Evolutionary conservation across 164 flowering plant genomes (phyloP), one percentile per base, ranked within the genome.

Genomic region (Berberis vulgaris): DNA sequence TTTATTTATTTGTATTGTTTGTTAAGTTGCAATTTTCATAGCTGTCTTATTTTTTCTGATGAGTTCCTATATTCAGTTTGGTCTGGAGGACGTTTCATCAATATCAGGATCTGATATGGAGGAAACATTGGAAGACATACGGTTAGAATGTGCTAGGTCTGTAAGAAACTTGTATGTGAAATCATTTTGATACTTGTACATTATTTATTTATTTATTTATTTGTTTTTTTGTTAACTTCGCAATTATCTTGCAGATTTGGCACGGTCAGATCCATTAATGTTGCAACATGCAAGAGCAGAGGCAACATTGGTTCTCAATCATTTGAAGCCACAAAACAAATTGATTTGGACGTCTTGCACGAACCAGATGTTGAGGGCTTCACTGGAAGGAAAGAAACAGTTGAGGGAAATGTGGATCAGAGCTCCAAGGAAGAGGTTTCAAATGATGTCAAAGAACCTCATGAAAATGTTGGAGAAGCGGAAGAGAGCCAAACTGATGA

Each of bases 71-170:
- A 44, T 55, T 7, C 64, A 95, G 99, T 75, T 95, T 49, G 71
- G 81, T 64, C 70, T 59, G 63, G 85, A 81, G 47, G 76, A 57
- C n/a, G 69, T 95, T 43, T 62, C 69, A n/a, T 74, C 73, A 3
- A 64, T 88, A 13, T 70, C 92, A 41, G 84, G 80, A 64, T n/a
- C 78, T 13, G 94, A 88, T 61, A 59, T 88, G 61, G 88, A 88
- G 74, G 98, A 95, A 71, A 65, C 78, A 7, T 66, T 89, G 67
- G 98, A 95, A 74, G 99, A 95, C 74, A 73, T 88, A 63, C 88
- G 96, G 57, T 67, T 89, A 61, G 98, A 95, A 73, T 89, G 99
- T 76, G 73, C 83, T 59, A 91, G 99, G 99, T 95, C 60, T 5
- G 58, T 44, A 42, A 43, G 10, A 46, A 12, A 49, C 4, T 7